These are phyloP conservation scores for Rhexocercosporidium sp. DNA, from an alignment of 2,329 filamentous ascomycete species.

Conservation along the genomic window DNA sequence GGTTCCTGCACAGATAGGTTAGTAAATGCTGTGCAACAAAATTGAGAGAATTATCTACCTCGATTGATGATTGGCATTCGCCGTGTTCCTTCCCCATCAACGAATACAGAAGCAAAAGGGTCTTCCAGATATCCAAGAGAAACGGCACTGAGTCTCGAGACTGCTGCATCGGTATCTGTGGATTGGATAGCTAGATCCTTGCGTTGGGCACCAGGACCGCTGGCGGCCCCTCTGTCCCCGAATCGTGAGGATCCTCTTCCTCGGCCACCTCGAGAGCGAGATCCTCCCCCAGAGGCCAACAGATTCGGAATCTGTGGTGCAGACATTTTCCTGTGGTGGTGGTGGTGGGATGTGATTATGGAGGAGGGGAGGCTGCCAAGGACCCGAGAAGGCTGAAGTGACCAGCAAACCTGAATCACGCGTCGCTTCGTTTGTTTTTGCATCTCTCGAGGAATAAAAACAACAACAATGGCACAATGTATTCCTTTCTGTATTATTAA, in stretches of 20 bases:
- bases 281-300: constrained; percentile 57
- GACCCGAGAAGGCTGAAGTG: constrained; percentile 1
- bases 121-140: constrained; percentile 85
- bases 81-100: constrained; percentile 59
- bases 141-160: constrained; percentile 88
- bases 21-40: neutral
- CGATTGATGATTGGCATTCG: constrained; percentile 92
- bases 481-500: neutral
- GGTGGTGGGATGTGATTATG: neutral
- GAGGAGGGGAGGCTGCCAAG: constrained; percentile 8
- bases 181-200: constrained; percentile 82
- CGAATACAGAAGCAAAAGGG: constrained; percentile 75
- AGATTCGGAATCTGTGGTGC: constrained; percentile 81
- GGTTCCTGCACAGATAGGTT: constrained; percentile 64
- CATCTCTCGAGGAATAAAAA: too few relatives aligned
- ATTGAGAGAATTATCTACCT: constrained; percentile 58
- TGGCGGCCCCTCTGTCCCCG: constrained; percentile 30
- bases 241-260: constrained; percentile 50
- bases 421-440: neutral
- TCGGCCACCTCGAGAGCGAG: constrained; percentile 49
- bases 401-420: neutral
- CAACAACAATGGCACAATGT: neutral
- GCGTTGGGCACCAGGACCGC: constrained; percentile 38
- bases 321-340: constrained; percentile 57
- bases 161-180: constrained; percentile 90